Evolutionary conservation across 306 rosid genomes (phyloP), one percentile per base, ranked within the genome.

Genomic region (Vigna hirtella): DNA sequence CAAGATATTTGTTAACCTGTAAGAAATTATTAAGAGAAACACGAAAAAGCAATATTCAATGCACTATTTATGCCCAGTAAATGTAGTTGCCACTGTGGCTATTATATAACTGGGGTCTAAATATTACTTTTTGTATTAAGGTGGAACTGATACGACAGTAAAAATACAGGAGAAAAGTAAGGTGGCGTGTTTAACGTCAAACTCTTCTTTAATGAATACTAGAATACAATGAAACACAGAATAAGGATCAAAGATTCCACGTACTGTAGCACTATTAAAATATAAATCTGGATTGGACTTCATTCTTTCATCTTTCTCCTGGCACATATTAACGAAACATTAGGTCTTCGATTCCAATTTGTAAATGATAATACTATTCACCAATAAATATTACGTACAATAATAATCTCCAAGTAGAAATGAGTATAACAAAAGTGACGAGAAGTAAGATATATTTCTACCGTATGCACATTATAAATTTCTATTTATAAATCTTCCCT

Each of bases 291-390:
- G 98, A 84, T 88, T 91, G 85, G 90, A 88, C 86, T 81, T 80
- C 98, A 95, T 95, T 61, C 73, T 77, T 79, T 91, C 97, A 87
- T 95, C 98, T 78, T 95, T 95, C 77, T 91, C 98, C 98, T 95
- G 97, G 74, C 24, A 84, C 56, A 85, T 66, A 40, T 79, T 66
- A 66, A 79, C 76, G 50, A 85, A 79, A 83, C 70, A 74, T 87
- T 18, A 83, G 88, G 73, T 80, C 68, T 74, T 80, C 82, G 13
- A 55, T 68, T 80, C 81, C 17, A 56, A 65, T 42, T 28, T 32
- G 59, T 49, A 74, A 79, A 70, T 51, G 83, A 84, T 38, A 64
- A 59, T 62, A 57, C 68, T 62, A 66, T 38, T 58, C 68, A 79
- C 59, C 57, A 66, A 48, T 53, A 58, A 57, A 55, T 70, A 73